Evolutionary conservation across 2,329 filamentous ascomycete genomes (phyloP).

Genomic region (Aspergillus quadricinctus): DNA sequence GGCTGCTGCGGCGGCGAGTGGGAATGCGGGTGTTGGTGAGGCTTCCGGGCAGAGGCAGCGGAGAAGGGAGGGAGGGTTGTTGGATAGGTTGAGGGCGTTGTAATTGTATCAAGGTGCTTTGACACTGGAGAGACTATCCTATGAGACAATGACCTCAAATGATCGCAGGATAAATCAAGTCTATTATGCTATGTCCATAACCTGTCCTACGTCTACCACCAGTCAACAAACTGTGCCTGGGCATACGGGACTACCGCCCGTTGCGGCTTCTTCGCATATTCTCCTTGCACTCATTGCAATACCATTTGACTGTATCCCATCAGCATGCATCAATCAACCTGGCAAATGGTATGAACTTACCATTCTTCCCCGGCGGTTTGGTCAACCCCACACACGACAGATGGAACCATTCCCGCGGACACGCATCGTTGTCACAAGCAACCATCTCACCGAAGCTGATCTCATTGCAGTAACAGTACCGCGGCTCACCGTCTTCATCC

Average conservation of each 20-base stretch:
- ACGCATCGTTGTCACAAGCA: conserved; percentile 69
- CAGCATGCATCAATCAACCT: conserved; percentile 8
- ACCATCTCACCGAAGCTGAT: conserved; percentile 84
- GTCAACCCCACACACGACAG: conserved; percentile 75
- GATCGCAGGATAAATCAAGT: not conserved
- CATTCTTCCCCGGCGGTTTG: conserved; percentile 70
- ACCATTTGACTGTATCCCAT: conserved; percentile 67
- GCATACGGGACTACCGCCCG: conserved; percentile 19
- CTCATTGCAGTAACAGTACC: conserved; percentile 75
- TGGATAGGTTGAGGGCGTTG: conserved; percentile 4
- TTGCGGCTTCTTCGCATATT: conserved; percentile 54
- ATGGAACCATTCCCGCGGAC: conserved; percentile 78
- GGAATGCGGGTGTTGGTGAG: conserved; percentile 7
- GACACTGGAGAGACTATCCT: too few species aligned
- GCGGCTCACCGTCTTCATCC: conserved; percentile 64
- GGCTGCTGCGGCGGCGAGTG: conserved; percentile 27
- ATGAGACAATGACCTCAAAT: not conserved
- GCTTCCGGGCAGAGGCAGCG: conserved; percentile 18
- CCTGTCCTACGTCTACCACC: not conserved
- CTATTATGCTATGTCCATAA: not conserved
- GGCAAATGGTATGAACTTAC: conserved; percentile 47
- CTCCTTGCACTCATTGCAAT: conserved; percentile 73
- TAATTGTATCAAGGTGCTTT: not conserved
- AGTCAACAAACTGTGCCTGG: not conserved
- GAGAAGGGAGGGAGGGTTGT: conserved; percentile 23